Evolutionary conservation across 306 rosid genomes (phyloP).

Genomic region (Prunus fruticosa): DNA sequence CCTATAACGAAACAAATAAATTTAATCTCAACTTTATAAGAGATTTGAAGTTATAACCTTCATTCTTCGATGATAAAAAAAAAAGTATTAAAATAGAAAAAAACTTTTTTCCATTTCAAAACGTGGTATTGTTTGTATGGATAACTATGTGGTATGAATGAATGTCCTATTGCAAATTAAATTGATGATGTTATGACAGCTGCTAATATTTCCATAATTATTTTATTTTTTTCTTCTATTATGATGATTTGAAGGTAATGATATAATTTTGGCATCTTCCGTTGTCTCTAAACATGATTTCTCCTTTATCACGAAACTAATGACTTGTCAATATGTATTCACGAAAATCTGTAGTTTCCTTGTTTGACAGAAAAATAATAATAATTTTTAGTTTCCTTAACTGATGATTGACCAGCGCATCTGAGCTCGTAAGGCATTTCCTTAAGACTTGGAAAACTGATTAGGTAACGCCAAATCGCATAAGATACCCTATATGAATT

Average conservation of each 20-base stretch:
- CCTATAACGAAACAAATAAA: too few species aligned
- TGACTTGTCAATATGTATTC: neutral
- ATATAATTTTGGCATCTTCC: neutral
- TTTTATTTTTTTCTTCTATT: neutral
- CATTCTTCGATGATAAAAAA: too few species aligned
- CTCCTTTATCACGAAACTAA: neutral
- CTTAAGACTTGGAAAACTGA: neutral
- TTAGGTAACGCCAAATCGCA: neutral
- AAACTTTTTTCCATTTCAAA: too few species aligned
- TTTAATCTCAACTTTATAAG: too few species aligned
- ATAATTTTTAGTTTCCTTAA: neutral
- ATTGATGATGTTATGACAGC: neutral
- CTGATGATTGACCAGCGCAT: neutral
- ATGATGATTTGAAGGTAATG: neutral
- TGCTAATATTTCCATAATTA: neutral
- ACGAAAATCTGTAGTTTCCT: neutral
- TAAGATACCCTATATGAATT: neutral
- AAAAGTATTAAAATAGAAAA: too few species aligned
- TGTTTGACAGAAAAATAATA: too few species aligned
- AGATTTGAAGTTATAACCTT: too few species aligned
- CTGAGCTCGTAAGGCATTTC: slow-evolving; percentile 5
- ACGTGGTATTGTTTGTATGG: too few species aligned
- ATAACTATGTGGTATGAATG: too few species aligned
- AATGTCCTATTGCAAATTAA: neutral
- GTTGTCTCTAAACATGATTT: neutral